Base-by-base conservation (phyloP, 495 filamentous ascomycete species). In the Geopyxis carbonaria region DNA sequence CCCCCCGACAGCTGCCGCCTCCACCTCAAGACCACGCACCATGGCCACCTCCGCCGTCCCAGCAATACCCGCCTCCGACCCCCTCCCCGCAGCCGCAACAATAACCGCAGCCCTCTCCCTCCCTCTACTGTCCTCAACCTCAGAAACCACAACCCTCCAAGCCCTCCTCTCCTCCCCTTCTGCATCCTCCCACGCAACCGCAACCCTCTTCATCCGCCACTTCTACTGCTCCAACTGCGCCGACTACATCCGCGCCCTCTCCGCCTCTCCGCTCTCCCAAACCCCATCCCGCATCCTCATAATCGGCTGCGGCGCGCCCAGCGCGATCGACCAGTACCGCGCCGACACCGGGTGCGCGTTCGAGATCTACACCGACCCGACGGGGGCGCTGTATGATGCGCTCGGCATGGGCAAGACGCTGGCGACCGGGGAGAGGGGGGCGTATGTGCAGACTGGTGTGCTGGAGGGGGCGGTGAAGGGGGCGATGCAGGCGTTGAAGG, bases 161-260 rank as follows among this genome's bases (percentile, higher is more conserved):
- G 5, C 6, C 7, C 31, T 33, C 7, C 5, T 56, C 67, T 9
- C 59, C 64, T 1, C 61, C 75, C 5, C 74, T 81, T 1, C 61
- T 89, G 31, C 7, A 10, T 16, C 6, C 5, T 16, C 14, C 6
- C 11, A 33, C 5, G 5, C n/a, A 6, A 33, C 24, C 9, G 7
- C 21, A 55, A 37, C 91, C 13, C 72, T 91, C 36, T 93, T 93
- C 50, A 68, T 93, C 31, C 68, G 84, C 16, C 83, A 93, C 59
- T 93, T 92, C 62, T 87, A 80, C 65, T 93, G 84, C 50, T 80
- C 83, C 2, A 80, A 80, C 65, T 60, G 82, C 64, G 42, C 38
- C 38, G 25, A 40, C 52, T 86, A 80, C 61, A 57, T 87, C 40
- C 68, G 65, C 44, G 58, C 67, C 10, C 68, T 89, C 22, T 63